Conservation (phyloP, 2,329 filamentous ascomycete genomes). For the Chaetomium olivaceum region DNA sequence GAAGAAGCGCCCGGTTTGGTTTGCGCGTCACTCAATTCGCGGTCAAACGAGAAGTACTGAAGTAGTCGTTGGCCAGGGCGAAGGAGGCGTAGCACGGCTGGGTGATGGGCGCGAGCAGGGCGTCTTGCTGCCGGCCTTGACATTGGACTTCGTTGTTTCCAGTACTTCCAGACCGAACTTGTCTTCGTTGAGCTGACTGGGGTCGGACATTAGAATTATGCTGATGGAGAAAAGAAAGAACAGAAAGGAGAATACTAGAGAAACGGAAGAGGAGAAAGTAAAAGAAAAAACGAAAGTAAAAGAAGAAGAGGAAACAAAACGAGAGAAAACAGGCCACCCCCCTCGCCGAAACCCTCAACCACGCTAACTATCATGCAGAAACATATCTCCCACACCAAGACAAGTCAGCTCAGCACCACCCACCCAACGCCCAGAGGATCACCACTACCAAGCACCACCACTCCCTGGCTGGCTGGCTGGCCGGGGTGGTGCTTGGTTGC, state of each 20-base stretch:
- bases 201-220: not conserved
- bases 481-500: not conserved
- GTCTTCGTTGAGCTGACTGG: not conserved
- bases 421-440: too few species aligned
- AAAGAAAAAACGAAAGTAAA: too few species aligned
- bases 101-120: constrained; percentile 4
- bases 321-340: too few species aligned
- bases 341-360: not conserved
- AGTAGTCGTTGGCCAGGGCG: constrained; percentile 23
- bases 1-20: not conserved
- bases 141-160: not conserved
- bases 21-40: constrained; percentile 16
- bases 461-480: too few species aligned
- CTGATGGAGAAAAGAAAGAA: not conserved
- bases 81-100: constrained; percentile 17
- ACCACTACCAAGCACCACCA: not conserved
- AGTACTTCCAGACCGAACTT: not conserved
- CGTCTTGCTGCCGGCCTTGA: constrained; percentile 7
- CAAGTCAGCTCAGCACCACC: not conserved
- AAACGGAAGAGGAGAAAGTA: not conserved
- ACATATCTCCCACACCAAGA: not conserved
- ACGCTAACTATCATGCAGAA: not conserved
- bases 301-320: too few species aligned
- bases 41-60: constrained; percentile 25
- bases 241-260: too few species aligned